Evolutionary conservation across 495 filamentous ascomycete species (phyloP).

Genomic region (Aspergillus bertholletiae): DNA sequence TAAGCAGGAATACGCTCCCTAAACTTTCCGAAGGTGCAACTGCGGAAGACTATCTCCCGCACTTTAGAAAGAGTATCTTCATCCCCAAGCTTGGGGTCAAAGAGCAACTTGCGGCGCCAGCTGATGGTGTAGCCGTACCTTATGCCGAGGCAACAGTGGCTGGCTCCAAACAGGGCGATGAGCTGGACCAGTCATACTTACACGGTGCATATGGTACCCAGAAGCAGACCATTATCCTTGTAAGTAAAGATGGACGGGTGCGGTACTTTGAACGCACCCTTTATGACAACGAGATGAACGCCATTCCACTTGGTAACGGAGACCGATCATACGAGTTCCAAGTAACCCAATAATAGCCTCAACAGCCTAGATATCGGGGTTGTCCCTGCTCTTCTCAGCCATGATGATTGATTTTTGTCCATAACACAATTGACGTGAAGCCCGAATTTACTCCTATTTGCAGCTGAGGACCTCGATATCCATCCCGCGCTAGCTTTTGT

Average conservation of each 20-base stretch:
- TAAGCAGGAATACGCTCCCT: conserved; percentile 73
- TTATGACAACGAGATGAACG: conserved; percentile 63
- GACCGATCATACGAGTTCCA: conserved; percentile 49
- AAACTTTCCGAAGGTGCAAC: conserved; percentile 45
- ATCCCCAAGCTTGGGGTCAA: conserved; percentile 68
- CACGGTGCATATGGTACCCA: conserved; percentile 78
- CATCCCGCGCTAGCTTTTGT: not conserved
- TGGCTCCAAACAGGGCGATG: conserved; percentile 14
- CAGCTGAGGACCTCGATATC: too few species aligned
- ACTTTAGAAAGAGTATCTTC: conserved; percentile 78
- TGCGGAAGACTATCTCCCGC: conserved; percentile 66
- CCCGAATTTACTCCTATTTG: too few species aligned
- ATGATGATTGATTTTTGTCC: not conserved
- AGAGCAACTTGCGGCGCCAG: conserved; percentile 27
- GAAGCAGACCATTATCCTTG: conserved; percentile 82
- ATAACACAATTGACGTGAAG: not conserved
- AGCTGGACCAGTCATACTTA: conserved; percentile 25
- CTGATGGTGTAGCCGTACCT: conserved; percentile 50
- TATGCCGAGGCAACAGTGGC: conserved; percentile 23
- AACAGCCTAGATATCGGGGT: too few species aligned
- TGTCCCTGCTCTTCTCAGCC: not conserved
- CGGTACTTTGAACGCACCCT: conserved; percentile 82
- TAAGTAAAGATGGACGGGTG: conserved; percentile 70
- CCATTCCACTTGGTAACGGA: conserved; percentile 55
- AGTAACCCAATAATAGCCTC: conserved; percentile 6